Percentiles rank a stretch among this genome's conserved stretches.
phyloP scores from a whole-genome alignment of 306 rosid genomes.

The Vachellia pachyceras region DNA sequence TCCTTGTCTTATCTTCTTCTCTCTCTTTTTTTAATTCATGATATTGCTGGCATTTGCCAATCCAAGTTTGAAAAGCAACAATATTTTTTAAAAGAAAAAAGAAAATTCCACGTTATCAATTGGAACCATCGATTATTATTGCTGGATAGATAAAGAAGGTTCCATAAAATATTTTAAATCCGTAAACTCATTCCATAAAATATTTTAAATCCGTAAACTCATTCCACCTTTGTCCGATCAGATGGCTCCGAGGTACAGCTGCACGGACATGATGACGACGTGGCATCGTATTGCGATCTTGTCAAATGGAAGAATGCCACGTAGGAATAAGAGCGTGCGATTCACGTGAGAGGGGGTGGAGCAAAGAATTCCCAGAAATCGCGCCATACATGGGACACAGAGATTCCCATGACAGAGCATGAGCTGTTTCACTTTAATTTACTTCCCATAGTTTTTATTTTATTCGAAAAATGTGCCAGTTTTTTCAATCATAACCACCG shows the following conservation, averaged over 20 bases:
- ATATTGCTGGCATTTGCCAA: not conserved
- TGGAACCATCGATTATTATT: not conserved
- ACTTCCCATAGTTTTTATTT: not conserved
- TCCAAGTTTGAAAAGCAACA: not conserved
- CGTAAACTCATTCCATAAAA: no score
- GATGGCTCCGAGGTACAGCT: conserved; percentile 46
- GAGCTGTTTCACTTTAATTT: not conserved
- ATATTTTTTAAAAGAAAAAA: not conserved
- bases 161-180: no score
- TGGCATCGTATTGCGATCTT: conserved; percentile 36
- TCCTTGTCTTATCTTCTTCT: not conserved
- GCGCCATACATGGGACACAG: not conserved
- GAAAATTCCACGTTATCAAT: not conserved
- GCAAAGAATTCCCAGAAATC: conserved; percentile 31
- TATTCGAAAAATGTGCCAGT: not conserved
- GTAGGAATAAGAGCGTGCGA: conserved; percentile 13
- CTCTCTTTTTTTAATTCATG: not conserved
- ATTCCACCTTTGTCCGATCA: not conserved
- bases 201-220: no score
- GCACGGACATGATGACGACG: conserved; percentile 38
- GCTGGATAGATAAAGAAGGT: conserved; percentile 5
- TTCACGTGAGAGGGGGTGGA: conserved; percentile 56
- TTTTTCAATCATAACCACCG: not conserved
- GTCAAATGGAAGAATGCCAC: conserved; percentile 52
- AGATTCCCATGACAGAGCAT: not conserved